Conservation (phyloP, 2,329 filamentous ascomycete genomes). For the Xylaria sp. region DNA sequence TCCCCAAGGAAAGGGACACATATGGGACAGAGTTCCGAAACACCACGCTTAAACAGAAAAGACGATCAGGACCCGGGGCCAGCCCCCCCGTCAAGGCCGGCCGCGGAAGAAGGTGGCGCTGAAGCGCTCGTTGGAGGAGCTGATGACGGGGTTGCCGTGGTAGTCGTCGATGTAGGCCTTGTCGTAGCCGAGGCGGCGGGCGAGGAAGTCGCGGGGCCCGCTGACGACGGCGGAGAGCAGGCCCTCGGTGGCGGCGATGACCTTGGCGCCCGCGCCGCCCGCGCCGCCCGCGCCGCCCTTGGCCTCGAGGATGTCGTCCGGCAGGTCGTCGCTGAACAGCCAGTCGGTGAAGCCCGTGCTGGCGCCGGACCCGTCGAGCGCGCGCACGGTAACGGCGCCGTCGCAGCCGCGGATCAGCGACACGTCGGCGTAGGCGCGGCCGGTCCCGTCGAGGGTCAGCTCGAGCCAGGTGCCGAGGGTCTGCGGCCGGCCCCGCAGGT, state of each 20-base stretch:
- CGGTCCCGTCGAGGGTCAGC: constrained; percentile 12
- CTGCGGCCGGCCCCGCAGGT: constrained; percentile 18
- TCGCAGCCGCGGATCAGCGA: constrained; percentile 27
- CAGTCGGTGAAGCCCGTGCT: constrained; percentile 13
- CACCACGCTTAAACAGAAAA: background rate
- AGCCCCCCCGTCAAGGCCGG: constrained; percentile 1
- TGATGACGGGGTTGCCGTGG: constrained; percentile 25
- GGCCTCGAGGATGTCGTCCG: background rate
- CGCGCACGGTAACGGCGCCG: constrained; percentile 14
- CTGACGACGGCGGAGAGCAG: background rate
- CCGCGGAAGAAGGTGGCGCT: constrained; percentile 17
- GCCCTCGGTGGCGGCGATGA: constrained; percentile 15
- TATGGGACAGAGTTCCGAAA: background rate
- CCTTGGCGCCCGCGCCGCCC: constrained; percentile 3
- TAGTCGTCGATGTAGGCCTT: constrained; percentile 25
- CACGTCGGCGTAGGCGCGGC: constrained; percentile 16
- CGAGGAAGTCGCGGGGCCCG: constrained; percentile 12
- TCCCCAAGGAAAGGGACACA: too few species aligned
- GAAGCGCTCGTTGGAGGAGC: constrained; percentile 16
- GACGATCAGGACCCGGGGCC: background rate
- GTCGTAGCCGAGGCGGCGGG: constrained; percentile 8
- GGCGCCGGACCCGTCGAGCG: constrained; percentile 5
- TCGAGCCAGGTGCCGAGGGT: constrained; percentile 24
- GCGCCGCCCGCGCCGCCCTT: too few species aligned
- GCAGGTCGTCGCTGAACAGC: constrained; percentile 8